Conservation (phyloP, 139 green algal species). For the Chlorella vulgaris region DNA sequence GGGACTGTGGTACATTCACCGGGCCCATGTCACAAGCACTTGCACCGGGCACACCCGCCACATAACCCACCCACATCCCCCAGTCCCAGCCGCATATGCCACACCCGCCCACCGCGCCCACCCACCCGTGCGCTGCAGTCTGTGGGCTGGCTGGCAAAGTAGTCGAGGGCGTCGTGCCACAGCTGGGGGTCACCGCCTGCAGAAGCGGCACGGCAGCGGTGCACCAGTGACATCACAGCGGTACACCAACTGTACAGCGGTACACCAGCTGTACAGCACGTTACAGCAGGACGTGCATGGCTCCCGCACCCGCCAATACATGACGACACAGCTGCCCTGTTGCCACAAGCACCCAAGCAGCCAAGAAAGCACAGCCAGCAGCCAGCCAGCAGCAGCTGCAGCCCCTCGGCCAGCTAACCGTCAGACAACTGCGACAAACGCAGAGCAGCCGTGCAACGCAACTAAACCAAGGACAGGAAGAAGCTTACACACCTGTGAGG, state of each 20-base stretch:
- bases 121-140: constrained; percentile 55
- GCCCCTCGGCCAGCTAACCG: too few species aligned
- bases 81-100: background rate
- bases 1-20: too few species aligned
- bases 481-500: constrained; percentile 15
- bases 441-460: background rate
- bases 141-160: constrained; percentile 56
- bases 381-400: too few species aligned
- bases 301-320: too few species aligned
- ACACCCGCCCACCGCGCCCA: background rate
- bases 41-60: background rate
- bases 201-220: background rate
- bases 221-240: background rate
- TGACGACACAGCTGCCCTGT: too few species aligned
- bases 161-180: constrained; percentile 85
- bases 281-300: too few species aligned
- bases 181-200: constrained; percentile 79
- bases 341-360: too few species aligned
- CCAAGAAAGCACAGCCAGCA: too few species aligned
- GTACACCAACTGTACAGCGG: background rate
- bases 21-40: too few species aligned
- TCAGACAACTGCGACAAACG: background rate
- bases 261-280: background rate
- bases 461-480: background rate
- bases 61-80: background rate